phyloP scores from a whole-genome alignment of 345 rosid genomes.

The Euphorbia tirucalli region DNA sequence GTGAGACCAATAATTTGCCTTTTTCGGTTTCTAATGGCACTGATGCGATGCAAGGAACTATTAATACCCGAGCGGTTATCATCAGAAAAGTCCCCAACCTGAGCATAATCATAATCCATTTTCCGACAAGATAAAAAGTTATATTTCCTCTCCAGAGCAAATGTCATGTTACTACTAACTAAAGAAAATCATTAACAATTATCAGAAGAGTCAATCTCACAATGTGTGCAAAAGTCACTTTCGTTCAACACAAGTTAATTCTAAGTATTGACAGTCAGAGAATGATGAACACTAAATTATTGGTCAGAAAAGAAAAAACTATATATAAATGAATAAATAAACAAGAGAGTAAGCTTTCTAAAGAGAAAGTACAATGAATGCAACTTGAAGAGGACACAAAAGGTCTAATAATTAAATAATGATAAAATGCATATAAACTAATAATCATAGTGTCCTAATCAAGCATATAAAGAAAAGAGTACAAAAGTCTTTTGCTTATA shows the following conservation, averaged over 20 bases:
- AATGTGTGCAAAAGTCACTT: not conserved
- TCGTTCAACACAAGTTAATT: not conserved
- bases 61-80: conserved; percentile 91
- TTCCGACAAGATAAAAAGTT: conserved; percentile 14
- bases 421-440: not conserved
- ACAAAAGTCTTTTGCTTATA: not conserved
- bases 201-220: not conserved
- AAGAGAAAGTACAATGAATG: not conserved
- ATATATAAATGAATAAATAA: not conserved
- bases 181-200: not conserved
- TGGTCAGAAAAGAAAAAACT: not conserved
- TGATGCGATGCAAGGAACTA: conserved; percentile 88
- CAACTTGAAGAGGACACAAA: not conserved
- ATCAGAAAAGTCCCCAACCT: conserved; percentile 97
- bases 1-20: conserved; percentile 85
- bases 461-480: not conserved
- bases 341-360: not conserved
- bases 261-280: not conserved
- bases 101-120: conserved; percentile 18
- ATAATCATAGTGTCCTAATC: not conserved
- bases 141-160: not conserved
- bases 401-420: not conserved
- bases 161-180: not conserved
- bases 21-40: conserved; percentile 92
- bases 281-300: not conserved